Evolutionary conservation across 495 filamentous ascomycete genomes (phyloP), one percentile per base, ranked within the genome.

Genomic region (Evernia prunastri): DNA sequence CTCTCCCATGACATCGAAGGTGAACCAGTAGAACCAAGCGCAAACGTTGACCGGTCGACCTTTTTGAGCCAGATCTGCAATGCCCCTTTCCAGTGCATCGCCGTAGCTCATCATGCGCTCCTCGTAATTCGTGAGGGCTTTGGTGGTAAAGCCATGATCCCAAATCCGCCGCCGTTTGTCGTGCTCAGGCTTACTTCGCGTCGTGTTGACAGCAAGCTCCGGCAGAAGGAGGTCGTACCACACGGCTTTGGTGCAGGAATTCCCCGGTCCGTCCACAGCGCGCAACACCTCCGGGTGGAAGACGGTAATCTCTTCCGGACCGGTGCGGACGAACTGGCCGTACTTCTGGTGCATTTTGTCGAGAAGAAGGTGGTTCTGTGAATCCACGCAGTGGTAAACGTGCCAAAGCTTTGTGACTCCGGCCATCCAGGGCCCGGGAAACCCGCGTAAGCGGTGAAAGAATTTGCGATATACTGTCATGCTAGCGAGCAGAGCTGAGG

Each of bases 1-100:
- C 23, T 79, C 75, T 27, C 76, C 74, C 68, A 81, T 76, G 1
- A 78, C 72, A 45, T 80, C 77, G 59, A 78, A 80, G 3, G 72
- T 69, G 37, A 74, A 75, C 67, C 70, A 77, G 37, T 70, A 69
- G 45, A 77, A 70, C 58, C 73, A 69, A 12, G 75, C 68, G 5
- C 72, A 71, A 0, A 72, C 66, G 18, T 70, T 64, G 27, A 77
- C 27, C 1, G 74, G 64, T 23, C 63, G 54, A 43, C n/a, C n/a
- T n/a, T n/a, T n/a, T n/a, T n/a, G 60, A 0, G 49, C 56, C 27
- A 71, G 33, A 27, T 63, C 58, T 3, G 66, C 61, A 18, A 75
- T 69, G 43, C 67, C 64, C 0, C 56, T 18, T 23, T 67, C 63
- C 7, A 73, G n/a, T n/a, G n/a, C n/a, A n/a, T n/a, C n/a, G n/a